Percentiles rank a stretch among this genome's conserved stretches.
phyloP scores from a whole-genome alignment of 2,329 filamentous ascomycete species.

The Alternaria sp. region DNA sequence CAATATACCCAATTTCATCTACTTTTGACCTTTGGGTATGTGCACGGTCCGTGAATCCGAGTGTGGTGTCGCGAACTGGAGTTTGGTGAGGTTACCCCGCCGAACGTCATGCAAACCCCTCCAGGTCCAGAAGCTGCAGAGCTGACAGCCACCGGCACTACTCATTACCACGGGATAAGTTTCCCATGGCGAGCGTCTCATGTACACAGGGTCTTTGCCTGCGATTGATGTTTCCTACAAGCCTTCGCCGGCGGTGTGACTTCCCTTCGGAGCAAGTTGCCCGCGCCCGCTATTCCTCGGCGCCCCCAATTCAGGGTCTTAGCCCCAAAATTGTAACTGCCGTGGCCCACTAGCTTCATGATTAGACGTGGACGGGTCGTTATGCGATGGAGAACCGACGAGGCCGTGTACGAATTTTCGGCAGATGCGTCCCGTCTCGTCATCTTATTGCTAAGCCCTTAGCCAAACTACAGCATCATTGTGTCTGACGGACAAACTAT shows the following conservation, averaged over 20 bases:
- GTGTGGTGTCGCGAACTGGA: background rate
- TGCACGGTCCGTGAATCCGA: background rate
- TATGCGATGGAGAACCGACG: conserved; percentile 10
- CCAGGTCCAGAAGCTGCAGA: conserved; percentile 9
- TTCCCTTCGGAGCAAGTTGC: conserved; percentile 3
- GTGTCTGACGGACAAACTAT: background rate
- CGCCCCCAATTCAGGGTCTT: conserved; percentile 10
- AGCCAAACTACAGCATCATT: background rate
- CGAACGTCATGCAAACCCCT: conserved; percentile 26
- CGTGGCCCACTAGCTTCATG: conserved; percentile 42
- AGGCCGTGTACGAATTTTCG: conserved; percentile 15
- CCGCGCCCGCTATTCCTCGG: conserved; percentile 15
- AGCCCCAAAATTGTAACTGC: conserved; percentile 40
- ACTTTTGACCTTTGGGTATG: background rate
- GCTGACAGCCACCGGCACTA: background rate
- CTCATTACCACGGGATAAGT: background rate
- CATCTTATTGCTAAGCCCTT: background rate
- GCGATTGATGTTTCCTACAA: background rate
- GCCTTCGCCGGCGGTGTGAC: background rate
- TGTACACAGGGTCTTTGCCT: background rate
- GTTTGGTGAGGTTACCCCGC: conserved; percentile 16
- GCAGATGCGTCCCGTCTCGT: background rate
- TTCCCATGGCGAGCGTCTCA: background rate
- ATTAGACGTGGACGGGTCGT: conserved; percentile 10
- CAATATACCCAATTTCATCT: conserved; percentile 2